Conservation (phyloP, 2,329 filamentous ascomycete genomes). For the Alternaria novae-zelandiae region DNA sequence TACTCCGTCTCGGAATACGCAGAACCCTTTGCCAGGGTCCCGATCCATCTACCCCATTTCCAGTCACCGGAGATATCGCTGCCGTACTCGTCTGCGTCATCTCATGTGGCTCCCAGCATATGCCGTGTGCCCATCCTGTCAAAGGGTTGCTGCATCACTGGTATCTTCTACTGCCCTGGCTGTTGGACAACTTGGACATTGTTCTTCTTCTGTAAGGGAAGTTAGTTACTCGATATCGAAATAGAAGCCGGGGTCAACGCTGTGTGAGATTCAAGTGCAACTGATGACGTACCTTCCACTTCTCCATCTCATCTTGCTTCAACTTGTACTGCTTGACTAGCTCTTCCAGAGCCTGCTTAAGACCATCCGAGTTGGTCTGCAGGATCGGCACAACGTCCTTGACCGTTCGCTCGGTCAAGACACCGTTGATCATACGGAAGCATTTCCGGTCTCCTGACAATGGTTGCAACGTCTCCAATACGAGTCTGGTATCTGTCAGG, state of each 20-base stretch:
- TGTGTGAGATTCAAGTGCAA: background rate
- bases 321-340: constrained; percentile 94
- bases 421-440: constrained; percentile 98
- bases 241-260: background rate
- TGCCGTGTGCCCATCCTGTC: constrained; percentile 20
- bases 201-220: constrained; percentile 75
- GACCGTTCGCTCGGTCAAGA: constrained; percentile 91
- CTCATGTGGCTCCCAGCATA: constrained; percentile 22
- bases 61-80: constrained; percentile 13
- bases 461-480: constrained; percentile 88
- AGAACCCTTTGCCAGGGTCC: background rate
- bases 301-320: constrained; percentile 94
- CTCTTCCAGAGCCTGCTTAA: constrained; percentile 94
- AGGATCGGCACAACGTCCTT: constrained; percentile 89
- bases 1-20: background rate
- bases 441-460: constrained; percentile 88
- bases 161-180: constrained; percentile 46
- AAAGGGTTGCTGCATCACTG: constrained; percentile 19
- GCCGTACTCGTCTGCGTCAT: constrained; percentile 17
- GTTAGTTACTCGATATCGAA: constrained; percentile 13
- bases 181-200: constrained; percentile 87
- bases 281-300: constrained; percentile 84
- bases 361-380: constrained; percentile 89
- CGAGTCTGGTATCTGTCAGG: constrained; percentile 68
- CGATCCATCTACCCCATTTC: background rate